These are phyloP conservation scores for Crithidia thermophila DNA, from an alignment of 208 protist species.

Conservation along the genomic window DNA sequence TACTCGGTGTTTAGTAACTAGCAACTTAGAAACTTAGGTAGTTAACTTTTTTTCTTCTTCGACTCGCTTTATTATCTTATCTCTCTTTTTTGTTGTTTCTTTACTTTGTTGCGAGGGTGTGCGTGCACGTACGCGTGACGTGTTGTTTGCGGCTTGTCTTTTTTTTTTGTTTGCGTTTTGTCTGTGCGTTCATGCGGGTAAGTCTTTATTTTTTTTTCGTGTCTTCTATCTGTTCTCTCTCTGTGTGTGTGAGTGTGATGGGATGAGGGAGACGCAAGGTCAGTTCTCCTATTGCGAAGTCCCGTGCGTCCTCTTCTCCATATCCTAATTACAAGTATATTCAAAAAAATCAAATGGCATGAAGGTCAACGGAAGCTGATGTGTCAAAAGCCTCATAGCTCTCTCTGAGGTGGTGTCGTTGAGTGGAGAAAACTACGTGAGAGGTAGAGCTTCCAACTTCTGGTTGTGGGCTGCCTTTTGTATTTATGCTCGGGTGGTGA, in stretches of 20 bases:
- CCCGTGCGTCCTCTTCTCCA: too few relatives aligned
- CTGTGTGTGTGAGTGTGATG: not conserved
- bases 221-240: slow-evolving; percentile 4
- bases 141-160: slow-evolving; percentile 2
- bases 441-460: too few relatives aligned
- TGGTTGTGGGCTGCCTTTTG: too few relatives aligned
- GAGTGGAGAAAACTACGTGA: too few relatives aligned
- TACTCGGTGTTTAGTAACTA: slow-evolving; percentile 5
- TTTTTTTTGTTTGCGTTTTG: slow-evolving; percentile 21
- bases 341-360: slow-evolving; percentile 3
- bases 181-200: slow-evolving; percentile 17
- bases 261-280: not conserved
- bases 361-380: too few relatives aligned
- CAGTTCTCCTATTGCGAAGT: too few relatives aligned
- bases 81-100: slow-evolving; percentile 21
- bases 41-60: too few relatives aligned
- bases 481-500: too few relatives aligned
- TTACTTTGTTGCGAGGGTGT: not conserved
- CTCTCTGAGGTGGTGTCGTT: too few relatives aligned
- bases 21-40: slow-evolving; percentile 18
- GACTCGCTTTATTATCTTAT: too few relatives aligned
- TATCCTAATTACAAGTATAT: not conserved
- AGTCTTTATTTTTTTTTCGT: too few relatives aligned
- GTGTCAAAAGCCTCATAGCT: too few relatives aligned
- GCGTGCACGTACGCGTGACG: not conserved